phyloP scores from a whole-genome alignment of 441 rosid genomes.

The Isatis lusitanica region DNA sequence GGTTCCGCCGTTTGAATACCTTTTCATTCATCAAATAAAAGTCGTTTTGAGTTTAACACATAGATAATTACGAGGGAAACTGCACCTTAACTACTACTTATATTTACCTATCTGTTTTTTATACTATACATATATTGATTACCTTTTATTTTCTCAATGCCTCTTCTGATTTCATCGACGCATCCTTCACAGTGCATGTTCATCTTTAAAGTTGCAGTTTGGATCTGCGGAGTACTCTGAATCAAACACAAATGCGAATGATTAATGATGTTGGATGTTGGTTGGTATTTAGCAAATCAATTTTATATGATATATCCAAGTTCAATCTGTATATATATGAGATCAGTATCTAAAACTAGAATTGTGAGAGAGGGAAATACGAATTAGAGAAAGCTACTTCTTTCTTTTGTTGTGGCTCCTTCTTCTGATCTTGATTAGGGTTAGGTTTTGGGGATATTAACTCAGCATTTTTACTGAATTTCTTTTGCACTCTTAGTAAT shows the following conservation, averaged over 20 bases:
- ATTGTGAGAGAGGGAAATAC: background rate
- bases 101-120: background rate
- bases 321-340: background rate
- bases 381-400: slow-evolving; percentile 20
- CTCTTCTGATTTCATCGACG: slow-evolving; percentile 51
- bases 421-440: slow-evolving; percentile 24
- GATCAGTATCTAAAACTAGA: background rate
- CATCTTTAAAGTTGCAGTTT: slow-evolving; percentile 45
- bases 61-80: background rate
- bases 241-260: background rate
- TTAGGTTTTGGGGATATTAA: slow-evolving; percentile 53
- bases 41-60: background rate
- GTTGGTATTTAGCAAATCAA: background rate
- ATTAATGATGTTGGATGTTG: background rate
- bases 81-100: background rate
- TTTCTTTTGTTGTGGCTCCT: slow-evolving; percentile 40
- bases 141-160: slow-evolving; percentile 55
- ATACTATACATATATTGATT: background rate
- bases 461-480: slow-evolving; percentile 53
- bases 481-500: slow-evolving; percentile 52
- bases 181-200: slow-evolving; percentile 73
- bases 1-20: slow-evolving; percentile 50
- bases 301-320: background rate
- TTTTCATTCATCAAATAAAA: background rate
- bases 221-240: slow-evolving; percentile 40